Evolutionary conservation across 2,329 filamentous ascomycete species (phyloP), one percentile per base, ranked within the genome.

Genomic region (Cladosporium sp.): DNA sequence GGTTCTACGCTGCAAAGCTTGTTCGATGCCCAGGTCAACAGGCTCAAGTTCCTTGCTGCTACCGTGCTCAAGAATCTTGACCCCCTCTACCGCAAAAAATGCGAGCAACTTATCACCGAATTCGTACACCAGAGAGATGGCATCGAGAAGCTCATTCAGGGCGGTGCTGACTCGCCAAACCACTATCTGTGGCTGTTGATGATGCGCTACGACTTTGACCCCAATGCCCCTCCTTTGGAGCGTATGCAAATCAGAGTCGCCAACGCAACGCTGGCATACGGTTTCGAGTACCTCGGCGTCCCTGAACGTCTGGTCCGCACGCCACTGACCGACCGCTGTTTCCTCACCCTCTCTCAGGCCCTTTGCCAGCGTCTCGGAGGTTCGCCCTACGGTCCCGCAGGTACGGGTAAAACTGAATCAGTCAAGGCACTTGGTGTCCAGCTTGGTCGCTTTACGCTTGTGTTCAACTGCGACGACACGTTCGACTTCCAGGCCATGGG

Each of bases 401-500:
- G 95, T 83, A 99, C 95, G 53, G 95, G 95, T 78, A 99, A 99
- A 81, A 99, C 95, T 0, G 95, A 99, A 77, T 99, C 95, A 1
- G 95, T 99, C 77, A 99, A 99, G 80, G 95, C 95, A 23, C 86
- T 99, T 29, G 96, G 95, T 83, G 86, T 99, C 4, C 93, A 99
- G 78, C 88, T 99, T 64, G 96, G 95, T 76, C 89, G 96, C 67
- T 99, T 99, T 78, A 99, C 96, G 1, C 87, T 99, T 29, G 96
- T 99, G 31, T 99, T 99, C 83, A 99, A 96, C 79, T 99, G 95
- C 82, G 95, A 99, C 76, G 95, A 99, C 79, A 99, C 95, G 0
- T 99, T 99, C 74, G 95, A 99, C 78, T 99, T 98, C 84, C 95
- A 99, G 76, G 95, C 95, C 60, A 99, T 99, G 95, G 96, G 96